Conservation (phyloP, 352 stramenopile species). For the Pythium rhizo-oryzae region DNA sequence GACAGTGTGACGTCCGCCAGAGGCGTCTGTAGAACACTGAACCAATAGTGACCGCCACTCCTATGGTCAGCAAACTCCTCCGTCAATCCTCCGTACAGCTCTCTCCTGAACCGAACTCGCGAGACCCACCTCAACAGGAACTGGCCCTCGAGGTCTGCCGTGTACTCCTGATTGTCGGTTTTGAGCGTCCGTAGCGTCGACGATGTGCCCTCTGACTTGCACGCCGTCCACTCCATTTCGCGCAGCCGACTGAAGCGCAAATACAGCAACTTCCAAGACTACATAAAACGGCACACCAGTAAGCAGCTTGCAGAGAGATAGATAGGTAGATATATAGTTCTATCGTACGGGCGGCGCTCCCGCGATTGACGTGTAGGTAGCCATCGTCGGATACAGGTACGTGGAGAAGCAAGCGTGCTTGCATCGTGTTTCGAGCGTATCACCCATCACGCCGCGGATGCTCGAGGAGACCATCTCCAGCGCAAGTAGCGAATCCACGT, state of each 20-base stretch:
- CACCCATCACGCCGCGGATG: neutral
- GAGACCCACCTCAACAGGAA: conserved; percentile 46
- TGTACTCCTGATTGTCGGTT: conserved; percentile 76
- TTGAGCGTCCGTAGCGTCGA: conserved; percentile 60
- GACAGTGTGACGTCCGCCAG: conserved; percentile 6
- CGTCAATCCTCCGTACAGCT: too few relatives aligned
- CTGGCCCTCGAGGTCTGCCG: conserved; percentile 34
- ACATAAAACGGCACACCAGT: neutral
- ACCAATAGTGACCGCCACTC: conserved; percentile 80
- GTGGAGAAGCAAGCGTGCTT: conserved; percentile 68
- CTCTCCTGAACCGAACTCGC: too few relatives aligned
- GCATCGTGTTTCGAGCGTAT: conserved; percentile 42
- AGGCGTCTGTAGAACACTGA: conserved; percentile 56
- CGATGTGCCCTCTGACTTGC: conserved; percentile 44
- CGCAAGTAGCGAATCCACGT: conserved; percentile 45
- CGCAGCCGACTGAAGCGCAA: conserved; percentile 44
- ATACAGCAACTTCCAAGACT: conserved; percentile 68
- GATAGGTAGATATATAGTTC: neutral
- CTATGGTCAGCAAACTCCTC: conserved; percentile 26
- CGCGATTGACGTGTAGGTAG: conserved; percentile 64
- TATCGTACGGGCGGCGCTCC: conserved; percentile 42
- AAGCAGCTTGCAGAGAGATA: neutral
- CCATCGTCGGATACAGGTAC: conserved; percentile 63
- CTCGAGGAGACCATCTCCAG: conserved; percentile 36
- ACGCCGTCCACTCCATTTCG: conserved; percentile 46